A percentile compares a stretch with the other conserved stretches of the same genome.
phyloP scores from a whole-genome alignment of 768 basidiomycete genomes.

The Phlebiopsis flavidoalba region DNA sequence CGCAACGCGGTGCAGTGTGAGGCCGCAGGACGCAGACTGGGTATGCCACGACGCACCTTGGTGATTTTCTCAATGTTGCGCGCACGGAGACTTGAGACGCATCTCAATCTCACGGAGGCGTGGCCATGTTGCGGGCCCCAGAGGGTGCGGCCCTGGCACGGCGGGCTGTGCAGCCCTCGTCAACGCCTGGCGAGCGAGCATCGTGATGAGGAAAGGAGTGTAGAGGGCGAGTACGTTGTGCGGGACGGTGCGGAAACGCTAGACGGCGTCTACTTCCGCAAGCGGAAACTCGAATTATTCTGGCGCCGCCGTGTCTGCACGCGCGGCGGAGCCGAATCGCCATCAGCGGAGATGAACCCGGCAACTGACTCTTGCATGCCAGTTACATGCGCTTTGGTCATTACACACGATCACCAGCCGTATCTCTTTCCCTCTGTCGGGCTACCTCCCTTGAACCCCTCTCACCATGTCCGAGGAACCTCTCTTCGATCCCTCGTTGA shows the following conservation, averaged over 20 bases:
- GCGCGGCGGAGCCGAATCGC: neutral
- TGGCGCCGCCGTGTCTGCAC: neutral
- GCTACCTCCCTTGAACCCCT: conserved; percentile 16
- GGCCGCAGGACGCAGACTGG: neutral
- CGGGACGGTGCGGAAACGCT: conserved; percentile 21
- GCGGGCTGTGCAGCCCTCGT: conserved; percentile 39
- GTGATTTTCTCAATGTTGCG: conserved; percentile 99
- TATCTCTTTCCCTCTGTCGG: conserved; percentile 10
- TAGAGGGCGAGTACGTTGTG: conserved; percentile 17
- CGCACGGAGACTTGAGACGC: conserved; percentile 93
- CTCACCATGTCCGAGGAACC: conserved; percentile 59
- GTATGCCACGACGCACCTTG: conserved; percentile 52
- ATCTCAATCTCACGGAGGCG: conserved; percentile 96
- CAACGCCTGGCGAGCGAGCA: conserved; percentile 48
- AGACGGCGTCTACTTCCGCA: conserved; percentile 3
- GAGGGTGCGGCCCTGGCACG: conserved; percentile 35
- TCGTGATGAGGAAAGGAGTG: conserved; percentile 21
- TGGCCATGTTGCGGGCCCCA: conserved; percentile 86
- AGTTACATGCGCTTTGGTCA: conserved; percentile 6
- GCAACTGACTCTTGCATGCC: neutral
- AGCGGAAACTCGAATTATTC: neutral
- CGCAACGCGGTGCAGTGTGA: neutral
- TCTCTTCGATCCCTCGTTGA: conserved; percentile 74
- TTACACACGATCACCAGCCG: neutral
- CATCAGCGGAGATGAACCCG: neutral